These are phyloP conservation scores for Neopestalotiopsis clavispora DNA, from an alignment of 2,329 filamentous ascomycete species.

Conservation along the genomic window DNA sequence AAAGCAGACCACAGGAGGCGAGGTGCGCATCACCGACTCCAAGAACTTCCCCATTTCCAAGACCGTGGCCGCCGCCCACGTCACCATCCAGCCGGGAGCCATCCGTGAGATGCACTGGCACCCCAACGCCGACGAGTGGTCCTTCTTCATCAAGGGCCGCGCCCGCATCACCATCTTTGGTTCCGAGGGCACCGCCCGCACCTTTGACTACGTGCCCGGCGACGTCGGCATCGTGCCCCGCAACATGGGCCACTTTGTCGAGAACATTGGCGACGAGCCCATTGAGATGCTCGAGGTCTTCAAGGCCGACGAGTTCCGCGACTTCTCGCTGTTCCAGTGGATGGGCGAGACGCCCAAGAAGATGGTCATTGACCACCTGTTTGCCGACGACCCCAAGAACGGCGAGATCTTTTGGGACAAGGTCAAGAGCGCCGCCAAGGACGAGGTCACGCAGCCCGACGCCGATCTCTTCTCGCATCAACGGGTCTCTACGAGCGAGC, in stretches of 20 bases:
- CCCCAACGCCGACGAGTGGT: conserved; percentile 80
- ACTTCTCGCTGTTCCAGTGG: conserved; percentile 78
- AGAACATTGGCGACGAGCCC: conserved; percentile 79
- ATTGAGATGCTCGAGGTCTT: conserved; percentile 80
- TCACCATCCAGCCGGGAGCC: conserved; percentile 72
- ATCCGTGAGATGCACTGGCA: conserved; percentile 86
- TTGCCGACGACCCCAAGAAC: conserved; percentile 63
- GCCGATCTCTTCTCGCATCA: conserved; percentile 16
- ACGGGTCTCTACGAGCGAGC: neutral
- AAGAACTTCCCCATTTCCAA: conserved; percentile 76
- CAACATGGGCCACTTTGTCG: conserved; percentile 82
- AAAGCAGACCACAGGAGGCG: conserved; percentile 68
- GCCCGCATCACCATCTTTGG: conserved; percentile 78
- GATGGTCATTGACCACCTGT: conserved; percentile 70
- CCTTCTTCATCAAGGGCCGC: conserved; percentile 75
- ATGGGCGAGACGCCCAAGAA: conserved; percentile 72
- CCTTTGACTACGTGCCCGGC: conserved; percentile 76
- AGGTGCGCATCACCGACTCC: conserved; percentile 78
- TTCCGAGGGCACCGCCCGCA: conserved; percentile 69
- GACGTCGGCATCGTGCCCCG: conserved; percentile 79
- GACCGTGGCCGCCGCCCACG: conserved; percentile 74
- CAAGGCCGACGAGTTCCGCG: conserved; percentile 71
- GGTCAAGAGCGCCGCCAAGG: conserved; percentile 66
- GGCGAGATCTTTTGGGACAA: conserved; percentile 66
- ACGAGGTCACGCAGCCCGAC: conserved; percentile 50